A percentile compares a stretch with the other conserved stretches of the same genome.
Evolutionary conservation across 192 early-diverging fungal species (phyloP).

Genomic region (Linnemannia elongata): DNA sequence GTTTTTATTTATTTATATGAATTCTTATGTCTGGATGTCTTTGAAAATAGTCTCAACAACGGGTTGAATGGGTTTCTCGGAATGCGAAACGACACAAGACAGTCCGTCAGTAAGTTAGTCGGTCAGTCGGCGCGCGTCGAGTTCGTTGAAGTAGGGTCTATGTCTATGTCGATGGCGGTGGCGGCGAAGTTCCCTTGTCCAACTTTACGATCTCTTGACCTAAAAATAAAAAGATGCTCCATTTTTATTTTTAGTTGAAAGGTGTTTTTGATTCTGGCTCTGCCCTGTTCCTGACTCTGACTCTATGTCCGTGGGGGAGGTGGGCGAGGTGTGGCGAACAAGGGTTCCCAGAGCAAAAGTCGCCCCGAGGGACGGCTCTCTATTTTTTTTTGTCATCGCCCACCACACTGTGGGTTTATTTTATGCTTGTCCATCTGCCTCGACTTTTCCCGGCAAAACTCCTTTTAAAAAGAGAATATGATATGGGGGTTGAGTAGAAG

Average conservation of each 20-base stretch:
- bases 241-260: background rate
- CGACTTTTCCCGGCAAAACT: background rate
- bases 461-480: background rate
- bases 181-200: background rate
- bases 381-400: background rate
- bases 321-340: background rate
- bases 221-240: background rate
- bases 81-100: background rate
- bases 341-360: background rate
- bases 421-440: background rate
- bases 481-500: background rate
- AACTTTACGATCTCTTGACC: background rate
- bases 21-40: background rate
- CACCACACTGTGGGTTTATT: background rate
- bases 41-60: background rate
- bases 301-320: background rate
- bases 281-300: background rate
- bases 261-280: background rate
- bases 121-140: background rate
- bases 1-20: background rate
- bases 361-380: too few species aligned
- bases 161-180: too few species aligned
- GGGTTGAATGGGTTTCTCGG: background rate
- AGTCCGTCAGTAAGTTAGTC: background rate
- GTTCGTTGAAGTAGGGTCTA: background rate